Percentiles rank a stretch among this genome's conserved stretches.
phyloP scores from a whole-genome alignment of 371 early-diverging fungal genomes.

The Apophysomyces elegans region DNA sequence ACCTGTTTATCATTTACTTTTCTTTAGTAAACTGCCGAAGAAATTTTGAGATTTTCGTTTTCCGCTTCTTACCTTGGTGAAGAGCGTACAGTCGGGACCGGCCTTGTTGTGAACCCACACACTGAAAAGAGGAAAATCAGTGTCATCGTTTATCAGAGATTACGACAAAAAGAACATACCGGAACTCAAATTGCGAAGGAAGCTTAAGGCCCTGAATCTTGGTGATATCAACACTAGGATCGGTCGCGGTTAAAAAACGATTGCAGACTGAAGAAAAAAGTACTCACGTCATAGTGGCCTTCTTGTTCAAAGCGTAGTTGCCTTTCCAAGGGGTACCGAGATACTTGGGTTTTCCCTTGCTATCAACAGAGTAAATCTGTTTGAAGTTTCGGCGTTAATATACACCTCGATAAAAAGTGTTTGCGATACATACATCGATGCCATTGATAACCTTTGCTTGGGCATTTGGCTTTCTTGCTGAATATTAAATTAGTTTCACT shows the following conservation, averaged over 20 bases:
- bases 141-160: not conserved
- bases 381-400: slow-evolving; percentile 9
- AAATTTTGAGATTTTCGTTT: not conserved
- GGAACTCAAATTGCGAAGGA: slow-evolving; percentile 54
- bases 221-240: slow-evolving; percentile 44
- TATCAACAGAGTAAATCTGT: slow-evolving; percentile 44
- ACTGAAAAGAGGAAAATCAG: slow-evolving; percentile 18
- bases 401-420: not conserved
- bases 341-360: slow-evolving; percentile 42
- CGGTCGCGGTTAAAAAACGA: not conserved
- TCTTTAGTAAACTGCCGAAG: not conserved
- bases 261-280: not conserved
- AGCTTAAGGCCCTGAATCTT: slow-evolving; percentile 39
- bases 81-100: slow-evolving; percentile 56
- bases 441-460: slow-evolving; percentile 46
- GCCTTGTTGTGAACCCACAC: slow-evolving; percentile 46
- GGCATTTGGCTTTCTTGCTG: slow-evolving; percentile 46
- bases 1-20: not conserved
- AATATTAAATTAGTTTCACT: not conserved
- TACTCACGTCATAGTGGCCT: slow-evolving; percentile 48
- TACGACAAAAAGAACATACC: slow-evolving; percentile 31
- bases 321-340: slow-evolving; percentile 51
- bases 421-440: slow-evolving; percentile 42
- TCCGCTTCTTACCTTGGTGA: slow-evolving; percentile 42
- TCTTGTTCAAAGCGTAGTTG: slow-evolving; percentile 39